Percentiles rank a stretch among this genome's conserved stretches.
phyloP scores from a whole-genome alignment of 2,329 filamentous ascomycete genomes.

The Graphiopsis chlorocephala region DNA sequence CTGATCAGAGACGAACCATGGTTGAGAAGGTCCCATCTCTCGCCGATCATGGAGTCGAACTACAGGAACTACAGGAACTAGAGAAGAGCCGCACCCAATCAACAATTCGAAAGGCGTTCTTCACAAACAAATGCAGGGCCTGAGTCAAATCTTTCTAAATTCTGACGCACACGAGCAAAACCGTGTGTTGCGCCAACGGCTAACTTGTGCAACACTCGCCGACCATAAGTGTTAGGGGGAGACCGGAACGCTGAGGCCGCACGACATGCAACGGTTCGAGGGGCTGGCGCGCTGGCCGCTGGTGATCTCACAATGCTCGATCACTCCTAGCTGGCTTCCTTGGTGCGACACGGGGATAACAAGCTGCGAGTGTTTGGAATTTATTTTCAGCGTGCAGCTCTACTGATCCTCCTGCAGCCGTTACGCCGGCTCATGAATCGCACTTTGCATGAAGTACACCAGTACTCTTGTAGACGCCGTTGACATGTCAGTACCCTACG shows the following conservation, averaged over 20 bases:
- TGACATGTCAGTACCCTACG: background rate
- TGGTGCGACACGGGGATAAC: background rate
- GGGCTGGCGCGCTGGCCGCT: background rate
- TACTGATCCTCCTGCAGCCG: constrained; percentile 10
- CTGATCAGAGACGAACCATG: background rate
- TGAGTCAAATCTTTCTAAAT: constrained; percentile 1
- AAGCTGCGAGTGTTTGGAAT: background rate
- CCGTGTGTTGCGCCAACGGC: constrained; percentile 13
- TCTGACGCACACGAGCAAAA: background rate
- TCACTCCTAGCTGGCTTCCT: background rate
- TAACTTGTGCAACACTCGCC: constrained; percentile 6
- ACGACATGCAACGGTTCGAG: constrained; percentile 1
- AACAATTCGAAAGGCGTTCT: background rate
- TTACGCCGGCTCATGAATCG: constrained; percentile 6
- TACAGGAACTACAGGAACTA: too few relatives aligned
- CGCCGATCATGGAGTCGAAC: constrained; percentile 2
- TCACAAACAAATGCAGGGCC: constrained; percentile 10
- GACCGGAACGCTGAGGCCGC: background rate
- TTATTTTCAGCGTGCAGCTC: constrained; percentile 3
- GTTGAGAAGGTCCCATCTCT: background rate
- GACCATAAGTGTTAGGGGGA: background rate
- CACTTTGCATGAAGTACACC: background rate
- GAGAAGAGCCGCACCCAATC: constrained; percentile 3
- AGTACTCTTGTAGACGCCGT: background rate
- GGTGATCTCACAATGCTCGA: background rate